These are phyloP conservation scores for Stenocarpella maydis DNA, from an alignment of 2,329 filamentous ascomycete species.

Conservation along the genomic window DNA sequence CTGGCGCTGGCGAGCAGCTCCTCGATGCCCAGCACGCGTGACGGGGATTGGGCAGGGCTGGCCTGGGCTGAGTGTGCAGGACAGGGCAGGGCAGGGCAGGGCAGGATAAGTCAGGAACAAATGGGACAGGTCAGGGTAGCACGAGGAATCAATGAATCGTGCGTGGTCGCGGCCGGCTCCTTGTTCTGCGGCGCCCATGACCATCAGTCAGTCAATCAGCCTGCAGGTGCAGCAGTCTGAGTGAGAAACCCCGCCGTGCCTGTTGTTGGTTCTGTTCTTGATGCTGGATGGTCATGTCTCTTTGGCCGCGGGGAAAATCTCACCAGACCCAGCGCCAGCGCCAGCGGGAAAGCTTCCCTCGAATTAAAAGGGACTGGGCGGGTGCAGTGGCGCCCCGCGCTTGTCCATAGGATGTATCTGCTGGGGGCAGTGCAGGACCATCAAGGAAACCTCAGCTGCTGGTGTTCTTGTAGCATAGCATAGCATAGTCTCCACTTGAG, in stretches of 20 bases:
- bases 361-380: too few relatives aligned
- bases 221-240: neutral
- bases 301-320: too few relatives aligned
- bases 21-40: neutral
- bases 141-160: neutral
- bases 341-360: too few relatives aligned
- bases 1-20: slow-evolving; percentile 5
- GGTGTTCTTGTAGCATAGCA: neutral
- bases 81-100: neutral
- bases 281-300: too few relatives aligned
- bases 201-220: neutral
- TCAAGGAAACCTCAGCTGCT: slow-evolving; percentile 17
- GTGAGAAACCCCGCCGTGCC: neutral
- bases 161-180: slow-evolving; percentile 5
- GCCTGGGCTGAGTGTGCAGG: neutral
- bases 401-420: neutral
- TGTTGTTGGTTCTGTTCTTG: slow-evolving; percentile 16
- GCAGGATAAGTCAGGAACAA: neutral
- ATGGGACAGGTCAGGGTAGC: neutral
- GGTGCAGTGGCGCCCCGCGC: neutral
- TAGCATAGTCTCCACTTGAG: slow-evolving; percentile 1
- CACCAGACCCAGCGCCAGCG: too few relatives aligned
- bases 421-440: slow-evolving; percentile 24
- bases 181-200: neutral
- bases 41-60: neutral